Conservation (phyloP, 2,329 filamentous ascomycete species). For the Epichloe hybrida region DNA sequence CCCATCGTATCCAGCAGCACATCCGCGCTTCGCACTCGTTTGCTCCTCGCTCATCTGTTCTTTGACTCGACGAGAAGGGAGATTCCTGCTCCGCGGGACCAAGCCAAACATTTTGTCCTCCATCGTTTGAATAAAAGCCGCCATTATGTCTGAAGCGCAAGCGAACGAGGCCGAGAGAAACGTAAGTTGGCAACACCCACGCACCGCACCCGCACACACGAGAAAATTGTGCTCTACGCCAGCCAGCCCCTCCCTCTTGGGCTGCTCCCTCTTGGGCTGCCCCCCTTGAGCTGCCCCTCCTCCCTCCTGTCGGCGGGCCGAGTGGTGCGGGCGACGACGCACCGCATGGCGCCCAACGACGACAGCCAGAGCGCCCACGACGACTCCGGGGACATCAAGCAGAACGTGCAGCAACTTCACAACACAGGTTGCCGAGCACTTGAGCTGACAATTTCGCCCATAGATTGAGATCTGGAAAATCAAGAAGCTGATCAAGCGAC, state of each 20-base stretch:
- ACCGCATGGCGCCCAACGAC: not conserved
- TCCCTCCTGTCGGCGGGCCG: conserved; percentile 1
- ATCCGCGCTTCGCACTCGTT: conserved; percentile 5
- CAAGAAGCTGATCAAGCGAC: conserved; percentile 98
- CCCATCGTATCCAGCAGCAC: conserved; percentile 5
- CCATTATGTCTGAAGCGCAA: conserved; percentile 76
- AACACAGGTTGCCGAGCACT: not conserved
- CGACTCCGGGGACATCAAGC: not conserved
- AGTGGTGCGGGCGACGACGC: not conserved
- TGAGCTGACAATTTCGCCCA: conserved; percentile 6
- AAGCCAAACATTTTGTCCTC: conserved; percentile 12
- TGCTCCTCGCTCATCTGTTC: conserved; percentile 8
- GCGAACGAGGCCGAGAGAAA: conserved; percentile 97
- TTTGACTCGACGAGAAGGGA: conserved; percentile 3
- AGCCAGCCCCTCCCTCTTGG: conserved; percentile 1
- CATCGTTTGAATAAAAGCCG: conserved; percentile 11
- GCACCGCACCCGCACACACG: not conserved
- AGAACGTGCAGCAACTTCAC: not conserved
- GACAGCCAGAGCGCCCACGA: not conserved
- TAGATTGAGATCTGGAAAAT: conserved; percentile 86
- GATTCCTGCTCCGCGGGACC: conserved; percentile 12
- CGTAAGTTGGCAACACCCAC: conserved; percentile 28
- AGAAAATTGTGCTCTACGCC: conserved; percentile 9
- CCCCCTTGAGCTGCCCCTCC: conserved; percentile 11
- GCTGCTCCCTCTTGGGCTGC: not conserved